Conservation (phyloP, 148 eudicot genomes). For the Euryodendron excelsum region DNA sequence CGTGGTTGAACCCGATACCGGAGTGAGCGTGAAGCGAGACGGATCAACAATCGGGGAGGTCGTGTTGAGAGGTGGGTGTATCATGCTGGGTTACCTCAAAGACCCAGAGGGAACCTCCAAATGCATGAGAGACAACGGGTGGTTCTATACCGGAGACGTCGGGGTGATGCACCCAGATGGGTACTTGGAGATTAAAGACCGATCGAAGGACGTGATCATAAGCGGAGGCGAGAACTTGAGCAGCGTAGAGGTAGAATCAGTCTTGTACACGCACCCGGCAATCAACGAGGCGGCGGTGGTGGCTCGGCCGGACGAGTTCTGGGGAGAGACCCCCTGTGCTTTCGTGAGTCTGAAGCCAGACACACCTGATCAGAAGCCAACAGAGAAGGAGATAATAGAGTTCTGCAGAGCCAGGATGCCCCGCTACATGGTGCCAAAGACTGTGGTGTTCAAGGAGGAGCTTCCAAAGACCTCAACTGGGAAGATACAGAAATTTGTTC, state of each 20-base stretch:
- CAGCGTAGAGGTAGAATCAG: constrained; percentile 37
- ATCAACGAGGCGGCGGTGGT: constrained; percentile 38
- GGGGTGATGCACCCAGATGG: no score
- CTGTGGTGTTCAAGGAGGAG: constrained; percentile 46
- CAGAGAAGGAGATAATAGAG: constrained; percentile 42
- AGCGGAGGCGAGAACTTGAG: constrained; percentile 39
- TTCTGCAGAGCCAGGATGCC: constrained; percentile 55
- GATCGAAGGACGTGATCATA: constrained; percentile 6
- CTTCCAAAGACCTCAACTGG: constrained; percentile 72
- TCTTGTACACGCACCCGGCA: constrained; percentile 23
- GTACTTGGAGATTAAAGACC: no score
- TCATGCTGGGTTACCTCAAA: no score
- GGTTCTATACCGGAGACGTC: no score
- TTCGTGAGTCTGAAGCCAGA: constrained; percentile 41
- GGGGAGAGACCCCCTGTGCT: constrained; percentile 50
- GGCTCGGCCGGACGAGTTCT: constrained; percentile 31
- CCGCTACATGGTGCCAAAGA: constrained; percentile 57
- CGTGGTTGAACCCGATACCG: no score
- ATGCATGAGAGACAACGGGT: no score
- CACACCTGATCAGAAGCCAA: constrained; percentile 2
- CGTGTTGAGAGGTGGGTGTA: no score
- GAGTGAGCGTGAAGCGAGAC: no score
- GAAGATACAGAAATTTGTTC: constrained; percentile 53
- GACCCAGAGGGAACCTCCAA: no score
- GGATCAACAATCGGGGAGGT: no score